Conservation (phyloP, 306 rosid species). For the Trifolium pratense region DNA sequence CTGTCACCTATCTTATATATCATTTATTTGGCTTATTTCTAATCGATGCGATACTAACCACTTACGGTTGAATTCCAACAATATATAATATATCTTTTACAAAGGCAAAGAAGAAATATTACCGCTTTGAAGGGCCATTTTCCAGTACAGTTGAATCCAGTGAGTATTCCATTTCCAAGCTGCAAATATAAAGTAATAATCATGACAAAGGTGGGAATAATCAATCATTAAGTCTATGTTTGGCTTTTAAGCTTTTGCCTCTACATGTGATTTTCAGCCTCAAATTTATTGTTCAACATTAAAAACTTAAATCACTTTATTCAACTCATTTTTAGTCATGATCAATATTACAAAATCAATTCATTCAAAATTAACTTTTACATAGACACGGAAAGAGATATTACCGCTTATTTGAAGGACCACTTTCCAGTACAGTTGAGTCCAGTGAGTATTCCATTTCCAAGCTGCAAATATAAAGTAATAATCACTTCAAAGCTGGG, state of each 20-base stretch:
- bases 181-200: slow-evolving; percentile 41
- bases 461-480: slow-evolving; percentile 49
- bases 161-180: slow-evolving; percentile 64
- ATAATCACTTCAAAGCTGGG: neutral
- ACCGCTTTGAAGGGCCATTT: slow-evolving; percentile 42
- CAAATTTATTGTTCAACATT: neutral
- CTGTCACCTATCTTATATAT: no score
- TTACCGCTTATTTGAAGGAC: slow-evolving; percentile 69
- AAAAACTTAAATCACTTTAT: no score
- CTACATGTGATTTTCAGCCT: neutral
- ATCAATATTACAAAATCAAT: no score
- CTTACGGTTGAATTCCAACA: neutral
- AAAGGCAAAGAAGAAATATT: slow-evolving; percentile 21
- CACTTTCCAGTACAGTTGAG: slow-evolving; percentile 56
- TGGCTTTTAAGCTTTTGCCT: no score
- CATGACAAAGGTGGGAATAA: neutral
- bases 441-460: slow-evolving; percentile 63
- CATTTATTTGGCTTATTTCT: no score
- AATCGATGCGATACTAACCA: neutral
- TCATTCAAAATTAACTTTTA: neutral
- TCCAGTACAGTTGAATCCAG: slow-evolving; percentile 56
- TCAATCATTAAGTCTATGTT: neutral
- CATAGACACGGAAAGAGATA: slow-evolving; percentile 7
- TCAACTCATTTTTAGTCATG: no score
- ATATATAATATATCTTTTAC: neutral